These are phyloP conservation scores for Emydomyces testavorans DNA, from an alignment of 2,329 filamentous ascomycete species.

Conservation along the genomic window DNA sequence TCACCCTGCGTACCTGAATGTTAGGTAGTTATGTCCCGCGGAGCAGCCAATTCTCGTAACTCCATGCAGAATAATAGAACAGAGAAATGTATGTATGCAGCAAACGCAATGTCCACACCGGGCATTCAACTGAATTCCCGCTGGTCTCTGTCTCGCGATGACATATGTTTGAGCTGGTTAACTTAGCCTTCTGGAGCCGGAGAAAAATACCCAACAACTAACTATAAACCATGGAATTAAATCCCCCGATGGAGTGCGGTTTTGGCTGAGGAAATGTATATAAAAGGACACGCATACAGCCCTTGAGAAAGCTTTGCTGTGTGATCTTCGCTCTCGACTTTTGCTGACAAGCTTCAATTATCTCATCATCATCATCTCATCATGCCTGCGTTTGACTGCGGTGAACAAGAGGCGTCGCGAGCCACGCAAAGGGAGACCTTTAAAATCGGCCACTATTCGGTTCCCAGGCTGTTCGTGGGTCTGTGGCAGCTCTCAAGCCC, in stretches of 20 bases:
- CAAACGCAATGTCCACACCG: background rate
- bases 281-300: background rate
- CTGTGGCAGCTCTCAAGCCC: slow-evolving; percentile 42
- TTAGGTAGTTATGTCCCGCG: too few species aligned
- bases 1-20: slow-evolving; percentile 1
- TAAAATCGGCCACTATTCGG: slow-evolving; percentile 21
- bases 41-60: too few species aligned
- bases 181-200: background rate
- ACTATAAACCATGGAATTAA: too few species aligned
- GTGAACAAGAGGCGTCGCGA: background rate
- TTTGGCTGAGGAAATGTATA: background rate
- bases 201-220: too few species aligned
- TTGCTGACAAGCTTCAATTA: background rate
- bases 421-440: slow-evolving; percentile 24
- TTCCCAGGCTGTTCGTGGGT: slow-evolving; percentile 38
- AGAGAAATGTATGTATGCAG: too few species aligned
- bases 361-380: background rate
- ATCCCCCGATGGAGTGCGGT: too few species aligned
- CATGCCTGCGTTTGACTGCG: background rate
- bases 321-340: background rate
- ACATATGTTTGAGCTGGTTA: background rate
- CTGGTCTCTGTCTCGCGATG: background rate
- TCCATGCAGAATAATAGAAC: background rate
- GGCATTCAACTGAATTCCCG: background rate
- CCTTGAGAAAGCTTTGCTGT: too few species aligned